Conservation (phyloP, 495 filamentous ascomycete species). For the Massariosphaeria phaeospora region DNA sequence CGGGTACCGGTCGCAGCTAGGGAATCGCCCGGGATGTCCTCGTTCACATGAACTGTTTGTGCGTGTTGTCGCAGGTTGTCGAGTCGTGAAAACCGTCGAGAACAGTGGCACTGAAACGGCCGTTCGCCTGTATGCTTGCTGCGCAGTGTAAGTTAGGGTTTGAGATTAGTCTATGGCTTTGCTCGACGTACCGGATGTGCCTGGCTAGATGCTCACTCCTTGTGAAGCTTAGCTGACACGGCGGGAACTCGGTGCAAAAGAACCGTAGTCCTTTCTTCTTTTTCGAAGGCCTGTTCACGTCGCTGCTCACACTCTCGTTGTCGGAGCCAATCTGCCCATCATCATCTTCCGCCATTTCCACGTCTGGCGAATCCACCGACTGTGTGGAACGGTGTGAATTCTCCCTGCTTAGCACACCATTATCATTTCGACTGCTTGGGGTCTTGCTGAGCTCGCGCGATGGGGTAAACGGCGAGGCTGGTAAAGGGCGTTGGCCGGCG, state of each 20-base stretch:
- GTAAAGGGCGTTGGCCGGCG: conserved; percentile 56
- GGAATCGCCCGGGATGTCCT: conserved; percentile 90
- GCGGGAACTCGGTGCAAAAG: conserved; percentile 95
- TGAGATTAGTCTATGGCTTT: background rate
- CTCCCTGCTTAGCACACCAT: conserved; percentile 48
- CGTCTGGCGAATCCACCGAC: conserved; percentile 66
- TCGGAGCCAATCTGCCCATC: conserved; percentile 72
- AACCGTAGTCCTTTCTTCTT: conserved; percentile 98
- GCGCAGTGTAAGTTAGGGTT: conserved; percentile 8
- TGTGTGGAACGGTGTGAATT: conserved; percentile 59
- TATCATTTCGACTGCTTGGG: conserved; percentile 36
- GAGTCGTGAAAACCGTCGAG: conserved; percentile 88
- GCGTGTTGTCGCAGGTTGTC: conserved; percentile 97
- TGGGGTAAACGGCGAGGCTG: conserved; percentile 54
- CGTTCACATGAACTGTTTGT: conserved; percentile 95
- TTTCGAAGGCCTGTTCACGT: conserved; percentile 62
- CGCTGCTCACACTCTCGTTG: conserved; percentile 66
- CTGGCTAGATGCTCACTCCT: conserved; percentile 92
- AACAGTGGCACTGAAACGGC: conserved; percentile 95
- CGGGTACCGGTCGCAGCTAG: conserved; percentile 88
- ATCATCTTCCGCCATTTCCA: conserved; percentile 72
- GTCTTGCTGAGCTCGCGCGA: conserved; percentile 44
- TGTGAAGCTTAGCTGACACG: conserved; percentile 92
- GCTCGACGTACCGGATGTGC: conserved; percentile 69
- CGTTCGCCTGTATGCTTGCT: conserved; percentile 98